phyloP scores from a whole-genome alignment of 2,329 filamentous ascomycete genomes.

The Penicillium sp. region DNA sequence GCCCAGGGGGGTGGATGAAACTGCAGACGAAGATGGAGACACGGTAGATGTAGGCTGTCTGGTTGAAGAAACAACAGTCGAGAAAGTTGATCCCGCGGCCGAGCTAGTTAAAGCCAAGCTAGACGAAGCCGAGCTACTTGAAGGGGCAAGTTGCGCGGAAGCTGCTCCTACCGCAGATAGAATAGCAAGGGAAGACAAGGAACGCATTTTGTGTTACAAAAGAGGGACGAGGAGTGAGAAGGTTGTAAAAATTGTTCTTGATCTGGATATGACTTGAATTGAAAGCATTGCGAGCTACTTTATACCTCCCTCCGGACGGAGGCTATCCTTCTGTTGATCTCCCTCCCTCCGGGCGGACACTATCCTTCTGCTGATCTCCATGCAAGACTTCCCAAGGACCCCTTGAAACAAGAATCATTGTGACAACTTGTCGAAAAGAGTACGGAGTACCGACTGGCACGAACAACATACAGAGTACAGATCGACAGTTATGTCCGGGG shows the following conservation, averaged over 20 bases:
- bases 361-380: background rate
- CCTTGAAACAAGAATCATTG: background rate
- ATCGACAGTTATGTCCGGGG: background rate
- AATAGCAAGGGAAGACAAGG: background rate
- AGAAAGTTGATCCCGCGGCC: background rate
- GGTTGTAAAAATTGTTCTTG: background rate
- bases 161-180: background rate
- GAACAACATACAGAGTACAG: background rate
- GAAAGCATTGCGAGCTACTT: background rate
- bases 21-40: background rate
- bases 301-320: background rate
- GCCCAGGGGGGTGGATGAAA: background rate
- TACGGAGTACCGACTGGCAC: background rate
- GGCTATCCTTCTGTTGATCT: background rate
- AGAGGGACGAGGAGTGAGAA: background rate
- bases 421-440: background rate
- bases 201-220: background rate
- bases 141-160: background rate
- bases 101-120: background rate
- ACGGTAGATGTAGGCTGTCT: background rate
- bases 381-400: background rate
- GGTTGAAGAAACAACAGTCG: background rate
- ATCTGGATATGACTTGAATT: background rate
- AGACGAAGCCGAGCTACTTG: no score
- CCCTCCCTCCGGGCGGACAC: background rate